A percentile compares a stretch with the other conserved stretches of the same genome.
Conservation (phyloP, 139 green algal genomes). For the Tetradesmus lagerheimii region DNA sequence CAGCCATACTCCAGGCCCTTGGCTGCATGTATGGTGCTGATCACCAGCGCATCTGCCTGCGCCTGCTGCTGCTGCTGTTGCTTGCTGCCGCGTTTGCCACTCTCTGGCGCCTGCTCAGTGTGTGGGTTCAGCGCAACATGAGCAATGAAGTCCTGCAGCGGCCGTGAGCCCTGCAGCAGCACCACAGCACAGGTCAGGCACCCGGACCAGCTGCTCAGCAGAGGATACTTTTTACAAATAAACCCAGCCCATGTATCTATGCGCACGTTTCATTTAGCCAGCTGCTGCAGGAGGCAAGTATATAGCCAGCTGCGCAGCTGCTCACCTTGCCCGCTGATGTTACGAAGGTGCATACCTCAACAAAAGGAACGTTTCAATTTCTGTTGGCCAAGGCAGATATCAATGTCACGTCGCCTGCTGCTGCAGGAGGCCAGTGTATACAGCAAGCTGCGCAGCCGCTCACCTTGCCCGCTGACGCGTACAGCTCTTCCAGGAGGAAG, state of each 20-base stretch:
- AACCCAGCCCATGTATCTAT: no score
- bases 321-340: no score
- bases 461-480: slow-evolving; percentile 6
- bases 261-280: no score
- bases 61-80: not conserved
- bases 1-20: slow-evolving; percentile 41
- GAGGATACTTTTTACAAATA: no score
- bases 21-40: slow-evolving; percentile 35
- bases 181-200: not conserved
- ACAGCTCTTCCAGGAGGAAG: slow-evolving; percentile 13
- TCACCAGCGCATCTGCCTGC: not conserved
- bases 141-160: not conserved
- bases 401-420: no score
- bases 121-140: slow-evolving; percentile 19
- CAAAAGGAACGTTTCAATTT: no score
- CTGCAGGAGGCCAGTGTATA: no score
- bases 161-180: not conserved
- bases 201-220: no score
- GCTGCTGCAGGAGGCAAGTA: no score
- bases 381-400: no score
- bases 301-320: no score
- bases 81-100: not conserved
- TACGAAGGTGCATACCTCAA: no score
- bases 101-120: not conserved
- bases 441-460: not conserved